Conservation (phyloP, 2,329 filamentous ascomycete species). For the Penicillium sp. region DNA sequence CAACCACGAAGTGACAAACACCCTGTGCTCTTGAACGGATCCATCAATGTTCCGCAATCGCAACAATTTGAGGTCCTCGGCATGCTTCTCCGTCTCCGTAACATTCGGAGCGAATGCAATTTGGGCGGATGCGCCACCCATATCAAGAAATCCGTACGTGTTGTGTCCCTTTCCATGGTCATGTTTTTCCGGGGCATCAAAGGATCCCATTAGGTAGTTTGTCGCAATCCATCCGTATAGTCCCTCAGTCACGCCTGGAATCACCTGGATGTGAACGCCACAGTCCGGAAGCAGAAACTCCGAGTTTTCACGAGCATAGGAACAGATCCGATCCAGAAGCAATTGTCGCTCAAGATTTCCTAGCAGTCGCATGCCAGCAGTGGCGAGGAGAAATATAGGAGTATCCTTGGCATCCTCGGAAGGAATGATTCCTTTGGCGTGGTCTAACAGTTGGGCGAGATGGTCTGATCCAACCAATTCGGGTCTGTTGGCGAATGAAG, state of each 20-base stretch:
- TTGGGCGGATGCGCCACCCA: conserved; percentile 95
- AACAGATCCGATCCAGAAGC: conserved; percentile 69
- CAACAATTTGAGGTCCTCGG: conserved; percentile 76
- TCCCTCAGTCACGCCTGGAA: conserved; percentile 88
- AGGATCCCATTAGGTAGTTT: conserved; percentile 87
- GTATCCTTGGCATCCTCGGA: conserved; percentile 68
- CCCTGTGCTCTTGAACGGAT: conserved; percentile 65
- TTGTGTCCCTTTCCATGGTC: conserved; percentile 78
- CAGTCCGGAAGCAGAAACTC: conserved; percentile 85
- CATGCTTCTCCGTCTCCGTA: conserved; percentile 82
- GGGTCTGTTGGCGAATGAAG: conserved; percentile 72
- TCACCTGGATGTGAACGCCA: conserved; percentile 79
- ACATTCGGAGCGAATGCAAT: conserved; percentile 93
- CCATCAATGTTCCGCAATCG: conserved; percentile 78
- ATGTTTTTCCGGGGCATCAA: conserved; percentile 66
- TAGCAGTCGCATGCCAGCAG: conserved; percentile 85
- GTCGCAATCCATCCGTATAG: conserved; percentile 95
- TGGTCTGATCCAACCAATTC: conserved; percentile 72
- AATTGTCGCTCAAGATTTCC: conserved; percentile 62
- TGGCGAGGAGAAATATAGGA: conserved; percentile 89
- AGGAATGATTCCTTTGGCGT: conserved; percentile 72
- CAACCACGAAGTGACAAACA: conserved; percentile 94
- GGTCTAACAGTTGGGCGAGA: conserved; percentile 66
- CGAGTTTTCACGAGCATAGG: conserved; percentile 67
- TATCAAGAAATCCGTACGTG: conserved; percentile 95